Percentiles rank a stretch among this genome's conserved stretches.
These are phyloP conservation scores for Fusarium illudens DNA, from an alignment of 2,329 filamentous ascomycete species.

Conservation along the genomic window DNA sequence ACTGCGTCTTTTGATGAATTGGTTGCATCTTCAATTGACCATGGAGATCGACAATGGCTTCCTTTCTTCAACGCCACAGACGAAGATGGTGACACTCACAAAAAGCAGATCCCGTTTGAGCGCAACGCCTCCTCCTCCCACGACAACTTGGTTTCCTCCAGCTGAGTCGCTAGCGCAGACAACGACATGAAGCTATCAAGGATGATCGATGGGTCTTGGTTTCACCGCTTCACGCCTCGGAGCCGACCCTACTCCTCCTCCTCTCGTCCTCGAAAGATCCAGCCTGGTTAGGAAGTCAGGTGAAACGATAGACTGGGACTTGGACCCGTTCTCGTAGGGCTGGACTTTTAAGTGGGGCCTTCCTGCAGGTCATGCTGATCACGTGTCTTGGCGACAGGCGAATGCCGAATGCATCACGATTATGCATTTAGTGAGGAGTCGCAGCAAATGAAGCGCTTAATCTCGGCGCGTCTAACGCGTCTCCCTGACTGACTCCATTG, in stretches of 20 bases:
- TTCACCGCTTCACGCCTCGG: background rate
- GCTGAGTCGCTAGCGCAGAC: background rate
- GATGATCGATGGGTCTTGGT: background rate
- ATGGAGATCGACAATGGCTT: background rate
- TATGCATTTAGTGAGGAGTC: constrained; percentile 10
- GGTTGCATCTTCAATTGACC: background rate
- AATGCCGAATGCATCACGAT: background rate
- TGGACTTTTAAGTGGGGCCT: background rate
- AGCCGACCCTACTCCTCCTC: background rate
- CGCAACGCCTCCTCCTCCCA: background rate
- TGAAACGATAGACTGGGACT: background rate
- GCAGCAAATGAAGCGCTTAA: constrained; percentile 15
- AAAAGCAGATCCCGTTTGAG: background rate
- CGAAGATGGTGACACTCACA: background rate
- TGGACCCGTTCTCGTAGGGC: constrained; percentile 8
- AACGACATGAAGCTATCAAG: background rate
- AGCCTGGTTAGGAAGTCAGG: background rate
- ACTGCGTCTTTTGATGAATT: background rate
- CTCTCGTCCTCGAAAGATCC: background rate
- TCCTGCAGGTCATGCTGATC: constrained; percentile 7
- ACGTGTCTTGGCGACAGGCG: constrained; percentile 13
- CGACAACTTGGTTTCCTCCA: background rate
- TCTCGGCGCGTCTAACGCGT: constrained; percentile 42
- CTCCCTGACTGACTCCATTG: constrained; percentile 19
- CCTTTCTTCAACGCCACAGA: background rate